phyloP scores from a whole-genome alignment of 345 rosid species.

The Noccaea bulbosa region DNA sequence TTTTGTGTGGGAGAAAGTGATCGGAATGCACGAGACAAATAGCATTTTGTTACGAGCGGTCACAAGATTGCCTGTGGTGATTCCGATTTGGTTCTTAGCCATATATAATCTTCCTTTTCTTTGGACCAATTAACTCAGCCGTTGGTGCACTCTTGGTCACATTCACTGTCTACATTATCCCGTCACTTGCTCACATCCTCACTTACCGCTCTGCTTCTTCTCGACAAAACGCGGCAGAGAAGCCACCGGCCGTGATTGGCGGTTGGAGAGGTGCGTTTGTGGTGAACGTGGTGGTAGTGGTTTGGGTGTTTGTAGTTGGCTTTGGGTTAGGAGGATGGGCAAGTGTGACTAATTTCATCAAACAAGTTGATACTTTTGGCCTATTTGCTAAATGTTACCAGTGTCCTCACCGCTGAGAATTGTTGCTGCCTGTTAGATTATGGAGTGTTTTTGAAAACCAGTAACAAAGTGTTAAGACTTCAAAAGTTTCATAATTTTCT shows the following conservation, averaged over 20 bases:
- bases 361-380: conserved; percentile 78
- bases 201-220: conserved; percentile 72
- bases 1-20: conserved; percentile 90
- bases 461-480: not conserved
- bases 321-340: conserved; percentile 95
- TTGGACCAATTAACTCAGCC: conserved; percentile 89
- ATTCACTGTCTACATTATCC: conserved; percentile 91
- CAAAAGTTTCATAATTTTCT: too few species aligned
- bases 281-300: conserved; percentile 58
- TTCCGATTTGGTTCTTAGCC: conserved; percentile 35
- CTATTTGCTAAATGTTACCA: conserved; percentile 94
- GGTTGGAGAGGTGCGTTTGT: conserved; percentile 78
- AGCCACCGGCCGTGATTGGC: conserved; percentile 64
- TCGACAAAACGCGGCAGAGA: conserved; percentile 76
- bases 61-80: conserved; percentile 70
- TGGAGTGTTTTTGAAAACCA: not conserved
- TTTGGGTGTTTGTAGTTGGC: conserved; percentile 74
- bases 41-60: conserved; percentile 73
- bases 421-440: not conserved
- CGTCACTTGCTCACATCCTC: conserved; percentile 79
- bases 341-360: conserved; percentile 74
- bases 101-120: conserved; percentile 87
- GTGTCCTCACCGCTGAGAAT: conserved; percentile 41
- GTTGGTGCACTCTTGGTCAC: conserved; percentile 85
- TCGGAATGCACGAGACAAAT: conserved; percentile 80